Conservation (phyloP, 768 basidiomycete species). For the Auricularia sp. region DNA sequence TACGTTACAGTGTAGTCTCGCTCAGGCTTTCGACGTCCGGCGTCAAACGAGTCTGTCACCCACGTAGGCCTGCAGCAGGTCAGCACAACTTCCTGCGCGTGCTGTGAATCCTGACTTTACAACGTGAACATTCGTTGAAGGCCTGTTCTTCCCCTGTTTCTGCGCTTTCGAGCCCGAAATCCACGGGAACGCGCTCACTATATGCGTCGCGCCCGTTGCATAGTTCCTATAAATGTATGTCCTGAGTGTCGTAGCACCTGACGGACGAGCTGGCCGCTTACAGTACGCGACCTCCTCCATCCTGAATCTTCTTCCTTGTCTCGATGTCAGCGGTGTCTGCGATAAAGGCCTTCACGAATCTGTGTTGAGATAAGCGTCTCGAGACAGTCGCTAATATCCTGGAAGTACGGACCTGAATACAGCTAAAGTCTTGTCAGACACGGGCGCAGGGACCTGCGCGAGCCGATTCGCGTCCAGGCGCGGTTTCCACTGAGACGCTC, state of each 20-base stretch:
- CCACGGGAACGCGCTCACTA: constrained; percentile 42
- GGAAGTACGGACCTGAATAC: neutral
- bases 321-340: constrained; percentile 68
- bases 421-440: neutral
- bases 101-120: constrained; percentile 30
- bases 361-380: neutral
- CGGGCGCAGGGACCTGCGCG: neutral
- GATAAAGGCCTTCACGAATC: constrained; percentile 62
- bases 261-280: constrained; percentile 26
- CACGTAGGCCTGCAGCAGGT: constrained; percentile 42
- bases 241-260: neutral
- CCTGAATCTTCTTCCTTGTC: constrained; percentile 57
- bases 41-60: constrained; percentile 57
- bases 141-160: constrained; percentile 44
- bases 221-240: constrained; percentile 31
- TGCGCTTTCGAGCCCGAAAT: constrained; percentile 65
- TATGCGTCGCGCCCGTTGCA: constrained; percentile 63
- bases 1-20: constrained; percentile 35
- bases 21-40: constrained; percentile 53
- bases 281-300: constrained; percentile 59
- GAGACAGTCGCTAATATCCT: neutral
- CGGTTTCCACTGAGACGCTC: constrained; percentile 33
- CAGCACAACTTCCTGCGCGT: neutral
- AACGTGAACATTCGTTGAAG: constrained; percentile 42
- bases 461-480: constrained; percentile 30